These are phyloP conservation scores for Coniosporium tulheliwenetii DNA, from an alignment of 2,329 filamentous ascomycete genomes.

Conservation along the genomic window DNA sequence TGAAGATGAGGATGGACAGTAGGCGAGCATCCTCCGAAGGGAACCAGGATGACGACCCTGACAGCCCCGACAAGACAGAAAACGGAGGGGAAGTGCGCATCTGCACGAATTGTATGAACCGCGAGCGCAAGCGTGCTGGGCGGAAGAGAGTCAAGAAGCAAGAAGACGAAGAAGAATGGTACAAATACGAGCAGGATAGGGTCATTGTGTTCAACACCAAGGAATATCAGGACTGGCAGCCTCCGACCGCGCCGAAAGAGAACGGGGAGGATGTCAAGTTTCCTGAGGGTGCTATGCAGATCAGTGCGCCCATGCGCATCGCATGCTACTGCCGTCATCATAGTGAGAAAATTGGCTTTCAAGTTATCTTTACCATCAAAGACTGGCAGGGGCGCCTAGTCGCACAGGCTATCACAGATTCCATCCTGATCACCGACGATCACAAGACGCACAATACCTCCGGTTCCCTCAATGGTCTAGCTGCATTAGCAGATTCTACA, in stretches of 20 bases:
- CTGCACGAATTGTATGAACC: slow-evolving; percentile 76
- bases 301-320: slow-evolving; percentile 85
- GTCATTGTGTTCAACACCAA: slow-evolving; percentile 86
- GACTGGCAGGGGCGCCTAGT: slow-evolving; percentile 62
- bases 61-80: slow-evolving; percentile 56
- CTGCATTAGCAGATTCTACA: slow-evolving; percentile 16
- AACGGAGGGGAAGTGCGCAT: slow-evolving; percentile 92
- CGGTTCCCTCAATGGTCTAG: slow-evolving; percentile 12
- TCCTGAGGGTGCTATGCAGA: slow-evolving; percentile 50
- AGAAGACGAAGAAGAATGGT: slow-evolving; percentile 82
- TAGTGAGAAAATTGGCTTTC: slow-evolving; percentile 80
- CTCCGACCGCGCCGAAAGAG: slow-evolving; percentile 25
- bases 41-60: slow-evolving; percentile 25
- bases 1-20: slow-evolving; percentile 27
- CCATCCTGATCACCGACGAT: slow-evolving; percentile 95
- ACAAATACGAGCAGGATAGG: slow-evolving; percentile 60
- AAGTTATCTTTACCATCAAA: slow-evolving; percentile 88
- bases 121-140: slow-evolving; percentile 80
- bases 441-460: slow-evolving; percentile 66
- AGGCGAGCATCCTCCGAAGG: slow-evolving; percentile 17
- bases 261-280: slow-evolving; percentile 9
- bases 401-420: slow-evolving; percentile 70
- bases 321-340: slow-evolving; percentile 96
- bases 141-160: slow-evolving; percentile 88
- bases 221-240: slow-evolving; percentile 72